A percentile compares a stretch with the other conserved stretches of the same genome.
These are phyloP conservation scores for Ogataea neopini DNA, from an alignment of 805 yeast species.

Conservation along the genomic window DNA sequence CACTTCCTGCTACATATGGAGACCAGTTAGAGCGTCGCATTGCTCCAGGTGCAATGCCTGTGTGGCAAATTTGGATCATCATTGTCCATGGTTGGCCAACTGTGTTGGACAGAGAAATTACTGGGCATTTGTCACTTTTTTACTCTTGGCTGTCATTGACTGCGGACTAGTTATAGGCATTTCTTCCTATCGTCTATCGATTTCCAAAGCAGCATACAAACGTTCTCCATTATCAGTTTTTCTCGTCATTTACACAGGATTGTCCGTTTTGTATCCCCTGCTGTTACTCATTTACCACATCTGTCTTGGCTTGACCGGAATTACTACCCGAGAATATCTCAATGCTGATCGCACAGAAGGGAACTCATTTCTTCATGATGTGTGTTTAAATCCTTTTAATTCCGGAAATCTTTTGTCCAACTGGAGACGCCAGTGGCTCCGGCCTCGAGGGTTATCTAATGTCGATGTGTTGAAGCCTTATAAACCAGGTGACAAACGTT, in stretches of 20 bases:
- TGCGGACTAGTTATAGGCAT: slow-evolving; percentile 31
- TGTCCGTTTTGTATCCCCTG: slow-evolving; percentile 56
- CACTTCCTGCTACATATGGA: slow-evolving; percentile 66
- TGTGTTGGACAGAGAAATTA: slow-evolving; percentile 79
- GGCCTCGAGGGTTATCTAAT: slow-evolving; percentile 41
- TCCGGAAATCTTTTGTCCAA: slow-evolving; percentile 34
- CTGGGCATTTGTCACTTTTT: slow-evolving; percentile 55
- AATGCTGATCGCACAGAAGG: slow-evolving; percentile 40
- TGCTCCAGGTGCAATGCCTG: slow-evolving; percentile 72
- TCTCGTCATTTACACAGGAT: slow-evolving; percentile 48
- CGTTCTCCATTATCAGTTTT: slow-evolving; percentile 47
- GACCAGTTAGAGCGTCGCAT: slow-evolving; percentile 76
- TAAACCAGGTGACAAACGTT: slow-evolving; percentile 41
- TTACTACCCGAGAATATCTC: slow-evolving; percentile 75
- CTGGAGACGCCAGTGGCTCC: slow-evolving; percentile 35
- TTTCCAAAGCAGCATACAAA: slow-evolving; percentile 21
- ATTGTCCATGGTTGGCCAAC: slow-evolving; percentile 64
- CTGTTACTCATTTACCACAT: slow-evolving; percentile 55
- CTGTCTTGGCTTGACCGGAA: slow-evolving; percentile 52
- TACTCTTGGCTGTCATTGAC: slow-evolving; percentile 39
- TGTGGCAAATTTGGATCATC: slow-evolving; percentile 62
- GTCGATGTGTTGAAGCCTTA: slow-evolving; percentile 34
- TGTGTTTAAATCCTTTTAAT: slow-evolving; percentile 41
- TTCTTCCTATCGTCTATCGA: slow-evolving; percentile 31
- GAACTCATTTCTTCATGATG: slow-evolving; percentile 28